Evolutionary conservation across 1,139 yeast species (phyloP).

Genomic region (Pichia sp.): DNA sequence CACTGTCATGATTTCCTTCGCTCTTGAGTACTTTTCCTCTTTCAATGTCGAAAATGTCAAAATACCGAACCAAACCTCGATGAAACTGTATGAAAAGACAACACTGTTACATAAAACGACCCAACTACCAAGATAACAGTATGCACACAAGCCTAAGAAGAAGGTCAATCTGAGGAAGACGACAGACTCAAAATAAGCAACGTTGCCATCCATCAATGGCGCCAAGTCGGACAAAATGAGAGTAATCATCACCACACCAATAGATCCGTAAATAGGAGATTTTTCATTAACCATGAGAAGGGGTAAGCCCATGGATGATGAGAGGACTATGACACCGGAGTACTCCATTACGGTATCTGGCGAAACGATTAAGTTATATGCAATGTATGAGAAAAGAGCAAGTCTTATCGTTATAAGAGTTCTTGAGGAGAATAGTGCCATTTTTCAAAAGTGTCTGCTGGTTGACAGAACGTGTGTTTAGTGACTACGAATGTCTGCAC

Average conservation of each 20-base stretch:
- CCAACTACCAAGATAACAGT: conserved; percentile 35
- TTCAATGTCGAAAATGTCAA: conserved; percentile 55
- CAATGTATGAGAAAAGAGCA: conserved; percentile 36
- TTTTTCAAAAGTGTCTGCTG: conserved; percentile 19
- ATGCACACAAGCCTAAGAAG: conserved; percentile 47
- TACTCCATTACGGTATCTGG: conserved; percentile 37
- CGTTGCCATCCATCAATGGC: conserved; percentile 51
- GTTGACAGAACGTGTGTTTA: neutral
- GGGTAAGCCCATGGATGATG: conserved; percentile 50
- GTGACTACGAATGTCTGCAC: too few relatives aligned
- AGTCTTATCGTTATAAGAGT: conserved; percentile 44
- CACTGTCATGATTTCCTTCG: conserved; percentile 32
- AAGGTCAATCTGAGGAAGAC: conserved; percentile 60
- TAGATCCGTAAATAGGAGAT: conserved; percentile 47
- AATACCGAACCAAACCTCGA: conserved; percentile 68
- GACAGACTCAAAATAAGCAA: conserved; percentile 52
- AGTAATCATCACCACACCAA: conserved; percentile 38
- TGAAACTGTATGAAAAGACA: conserved; percentile 53
- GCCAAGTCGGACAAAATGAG: conserved; percentile 48
- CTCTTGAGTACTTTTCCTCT: conserved; percentile 43
- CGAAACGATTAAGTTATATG: conserved; percentile 37
- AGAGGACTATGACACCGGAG: conserved; percentile 46
- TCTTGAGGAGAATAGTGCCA: conserved; percentile 54
- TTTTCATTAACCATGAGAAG: conserved; percentile 34
- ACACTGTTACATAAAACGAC: conserved; percentile 51